These are phyloP conservation scores for Fusarium sp. DNA, from an alignment of 2,329 filamentous ascomycete genomes.

Conservation along the genomic window DNA sequence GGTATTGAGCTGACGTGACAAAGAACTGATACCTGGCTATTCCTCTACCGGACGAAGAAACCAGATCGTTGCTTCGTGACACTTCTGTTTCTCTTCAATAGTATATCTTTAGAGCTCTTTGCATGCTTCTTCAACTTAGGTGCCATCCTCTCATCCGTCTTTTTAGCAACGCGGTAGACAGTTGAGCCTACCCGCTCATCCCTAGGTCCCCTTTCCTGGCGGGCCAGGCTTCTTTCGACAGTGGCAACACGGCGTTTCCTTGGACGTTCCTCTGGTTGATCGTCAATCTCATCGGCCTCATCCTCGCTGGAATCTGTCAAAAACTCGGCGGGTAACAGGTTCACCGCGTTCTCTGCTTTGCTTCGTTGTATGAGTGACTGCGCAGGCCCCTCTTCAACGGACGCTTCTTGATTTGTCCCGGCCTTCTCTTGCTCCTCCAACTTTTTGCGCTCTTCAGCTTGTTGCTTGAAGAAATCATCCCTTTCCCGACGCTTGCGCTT, in stretches of 20 bases:
- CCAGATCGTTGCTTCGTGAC: conserved; percentile 49
- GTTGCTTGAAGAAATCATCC: conserved; percentile 62
- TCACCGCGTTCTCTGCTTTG: conserved; percentile 50
- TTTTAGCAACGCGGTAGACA: conserved; percentile 59
- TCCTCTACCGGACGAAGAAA: conserved; percentile 51
- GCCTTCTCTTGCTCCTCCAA: conserved; percentile 32
- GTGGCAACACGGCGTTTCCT: conserved; percentile 57
- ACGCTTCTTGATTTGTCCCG: conserved; percentile 31
- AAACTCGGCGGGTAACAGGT: conserved; percentile 61
- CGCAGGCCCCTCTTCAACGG: conserved; percentile 10
- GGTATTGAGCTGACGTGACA: conserved; percentile 16
- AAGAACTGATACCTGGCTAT: background rate
- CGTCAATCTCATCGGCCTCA: conserved; percentile 45
- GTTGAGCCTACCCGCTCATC: conserved; percentile 63
- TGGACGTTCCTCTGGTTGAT: conserved; percentile 36
- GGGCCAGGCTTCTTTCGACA: conserved; percentile 49
- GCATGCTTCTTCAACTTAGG: conserved; percentile 57
- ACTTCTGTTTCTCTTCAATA: conserved; percentile 56
- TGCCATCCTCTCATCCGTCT: conserved; percentile 56
- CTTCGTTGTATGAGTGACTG: conserved; percentile 24
- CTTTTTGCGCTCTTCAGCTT: conserved; percentile 60
- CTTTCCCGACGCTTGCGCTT: conserved; percentile 65
- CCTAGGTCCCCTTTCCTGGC: conserved; percentile 50
- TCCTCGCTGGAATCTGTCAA: conserved; percentile 60
- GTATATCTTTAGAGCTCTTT: conserved; percentile 51